Evolutionary conservation across 139 green algal species (phyloP).

Genomic region (Closterium sp.): DNA sequence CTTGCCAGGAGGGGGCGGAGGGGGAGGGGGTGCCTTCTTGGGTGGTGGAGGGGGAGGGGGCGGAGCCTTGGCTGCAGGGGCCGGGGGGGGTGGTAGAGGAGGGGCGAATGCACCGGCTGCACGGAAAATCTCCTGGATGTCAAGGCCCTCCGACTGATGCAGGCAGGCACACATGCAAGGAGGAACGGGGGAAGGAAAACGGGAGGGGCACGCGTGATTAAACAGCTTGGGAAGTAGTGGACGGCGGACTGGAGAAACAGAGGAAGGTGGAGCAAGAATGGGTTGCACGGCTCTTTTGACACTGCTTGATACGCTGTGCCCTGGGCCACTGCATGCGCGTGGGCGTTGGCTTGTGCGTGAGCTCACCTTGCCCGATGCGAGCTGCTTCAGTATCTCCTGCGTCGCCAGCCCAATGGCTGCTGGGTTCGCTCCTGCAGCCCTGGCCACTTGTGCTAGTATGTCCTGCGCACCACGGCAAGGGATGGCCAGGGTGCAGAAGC

Average conservation of each 20-base stretch:
- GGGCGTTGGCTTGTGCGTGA: background rate
- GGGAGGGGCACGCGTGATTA: background rate
- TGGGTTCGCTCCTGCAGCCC: background rate
- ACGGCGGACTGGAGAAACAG: background rate
- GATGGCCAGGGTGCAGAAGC: background rate
- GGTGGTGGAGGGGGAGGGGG: conserved; percentile 11
- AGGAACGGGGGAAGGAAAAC: background rate
- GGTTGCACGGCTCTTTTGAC: background rate
- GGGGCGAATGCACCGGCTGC: background rate
- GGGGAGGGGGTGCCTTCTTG: background rate
- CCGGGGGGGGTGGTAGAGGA: background rate
- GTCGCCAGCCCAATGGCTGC: background rate
- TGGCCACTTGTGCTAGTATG: conserved; percentile 1
- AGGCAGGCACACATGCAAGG: too few relatives aligned
- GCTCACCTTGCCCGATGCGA: background rate
- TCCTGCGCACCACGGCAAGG: background rate
- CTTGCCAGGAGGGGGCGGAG: background rate
- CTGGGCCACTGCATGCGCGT: background rate
- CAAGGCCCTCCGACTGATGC: background rate
- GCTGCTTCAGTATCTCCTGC: conserved; percentile 12
- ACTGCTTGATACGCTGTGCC: background rate
- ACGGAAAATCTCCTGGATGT: background rate
- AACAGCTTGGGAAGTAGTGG: background rate
- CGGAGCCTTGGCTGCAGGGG: background rate
- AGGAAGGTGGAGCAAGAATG: background rate